These are phyloP conservation scores for Leptodontidium sp. DNA, from an alignment of 2,329 filamentous ascomycete species.

Conservation along the genomic window DNA sequence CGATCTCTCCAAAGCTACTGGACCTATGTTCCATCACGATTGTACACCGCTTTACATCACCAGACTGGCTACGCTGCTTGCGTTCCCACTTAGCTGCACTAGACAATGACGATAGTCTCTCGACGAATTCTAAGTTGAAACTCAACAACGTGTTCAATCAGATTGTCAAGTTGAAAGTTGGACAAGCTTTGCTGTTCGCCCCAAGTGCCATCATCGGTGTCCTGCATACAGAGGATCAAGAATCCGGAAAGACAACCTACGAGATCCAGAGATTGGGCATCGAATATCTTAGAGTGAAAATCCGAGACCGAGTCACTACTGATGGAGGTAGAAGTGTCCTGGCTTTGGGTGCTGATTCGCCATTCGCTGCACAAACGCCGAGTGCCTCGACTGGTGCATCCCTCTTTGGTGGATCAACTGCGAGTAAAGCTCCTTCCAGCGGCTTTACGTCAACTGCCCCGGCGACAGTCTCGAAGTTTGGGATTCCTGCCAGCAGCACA, in stretches of 20 bases:
- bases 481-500: background rate
- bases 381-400: background rate
- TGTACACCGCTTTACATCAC: slow-evolving; percentile 75
- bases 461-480: background rate
- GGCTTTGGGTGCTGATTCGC: slow-evolving; percentile 29
- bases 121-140: slow-evolving; percentile 30
- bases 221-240: background rate
- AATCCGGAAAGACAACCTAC: background rate
- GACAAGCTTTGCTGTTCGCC: slow-evolving; percentile 58
- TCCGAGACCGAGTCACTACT: slow-evolving; percentile 51
- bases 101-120: slow-evolving; percentile 40
- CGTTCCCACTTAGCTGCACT: slow-evolving; percentile 57
- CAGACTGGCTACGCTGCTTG: slow-evolving; percentile 60
- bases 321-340: slow-evolving; percentile 55
- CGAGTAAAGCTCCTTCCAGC: too few relatives aligned
- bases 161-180: slow-evolving; percentile 58
- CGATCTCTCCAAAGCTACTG: slow-evolving; percentile 71
- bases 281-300: slow-evolving; percentile 49
- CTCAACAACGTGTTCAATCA: slow-evolving; percentile 49
- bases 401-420: background rate
- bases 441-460: background rate
- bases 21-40: slow-evolving; percentile 77
- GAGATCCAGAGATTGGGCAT: slow-evolving; percentile 41
- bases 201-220: slow-evolving; percentile 53
- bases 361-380: background rate